A percentile compares a stretch with the other conserved stretches of the same genome.
Conservation (phyloP, 2,329 filamentous ascomycete species). For the Fusarium marasasianum region DNA sequence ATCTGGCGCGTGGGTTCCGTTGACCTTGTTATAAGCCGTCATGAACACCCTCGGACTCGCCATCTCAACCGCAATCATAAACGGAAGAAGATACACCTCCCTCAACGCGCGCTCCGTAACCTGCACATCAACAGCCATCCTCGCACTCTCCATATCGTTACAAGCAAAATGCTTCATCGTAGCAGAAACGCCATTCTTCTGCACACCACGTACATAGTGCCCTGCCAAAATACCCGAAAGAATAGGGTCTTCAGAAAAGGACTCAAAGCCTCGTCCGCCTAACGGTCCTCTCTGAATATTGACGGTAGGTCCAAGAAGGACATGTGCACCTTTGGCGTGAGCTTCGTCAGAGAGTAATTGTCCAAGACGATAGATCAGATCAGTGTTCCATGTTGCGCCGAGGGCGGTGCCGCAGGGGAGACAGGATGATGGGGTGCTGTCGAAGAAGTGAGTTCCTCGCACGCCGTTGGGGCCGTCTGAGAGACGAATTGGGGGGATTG, state of each 20-base stretch:
- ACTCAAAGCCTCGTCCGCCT: conserved; percentile 3
- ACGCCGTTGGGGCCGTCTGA: conserved; percentile 37
- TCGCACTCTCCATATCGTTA: conserved; percentile 24
- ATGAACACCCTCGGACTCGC: not conserved
- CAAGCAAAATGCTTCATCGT: conserved; percentile 26
- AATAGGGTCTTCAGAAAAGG: not conserved
- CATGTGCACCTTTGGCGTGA: not conserved
- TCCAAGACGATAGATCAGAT: not conserved
- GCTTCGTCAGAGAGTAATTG: not conserved
- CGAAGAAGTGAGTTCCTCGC: conserved; percentile 35
- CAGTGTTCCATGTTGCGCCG: not conserved
- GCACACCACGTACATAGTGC: not conserved
- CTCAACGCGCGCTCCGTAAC: not conserved
- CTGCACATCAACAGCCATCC: conserved; percentile 12
- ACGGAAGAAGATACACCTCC: not conserved
- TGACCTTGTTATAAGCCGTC: not conserved
- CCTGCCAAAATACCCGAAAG: not conserved
- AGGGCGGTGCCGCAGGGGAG: conserved; percentile 32
- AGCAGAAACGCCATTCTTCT: conserved; percentile 5
- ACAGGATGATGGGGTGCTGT: conserved; percentile 36
- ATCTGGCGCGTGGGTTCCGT: not conserved
- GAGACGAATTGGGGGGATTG: conserved; percentile 4
- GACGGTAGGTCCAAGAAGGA: not conserved
- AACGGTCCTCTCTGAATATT: not conserved
- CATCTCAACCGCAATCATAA: conserved; percentile 2